phyloP scores from a whole-genome alignment of 805 yeast species.

The Starmera caribaea region DNA sequence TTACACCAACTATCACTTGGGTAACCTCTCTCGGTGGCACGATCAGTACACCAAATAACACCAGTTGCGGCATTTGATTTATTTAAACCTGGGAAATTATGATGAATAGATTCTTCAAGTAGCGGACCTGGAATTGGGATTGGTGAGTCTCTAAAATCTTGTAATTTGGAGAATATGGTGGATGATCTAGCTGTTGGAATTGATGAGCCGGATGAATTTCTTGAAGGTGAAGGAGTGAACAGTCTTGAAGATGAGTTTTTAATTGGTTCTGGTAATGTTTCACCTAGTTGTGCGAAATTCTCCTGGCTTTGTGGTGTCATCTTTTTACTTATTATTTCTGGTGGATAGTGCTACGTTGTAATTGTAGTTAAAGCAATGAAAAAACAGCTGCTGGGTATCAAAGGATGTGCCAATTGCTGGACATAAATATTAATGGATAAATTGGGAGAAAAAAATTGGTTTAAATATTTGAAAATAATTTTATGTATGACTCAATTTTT shows the following conservation, averaged over 20 bases:
- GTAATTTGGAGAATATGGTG: neutral
- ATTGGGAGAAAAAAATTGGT: neutral
- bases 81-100: conserved; percentile 43
- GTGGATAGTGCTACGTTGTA: no score
- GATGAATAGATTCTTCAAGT: conserved; percentile 31
- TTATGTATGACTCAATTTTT: neutral
- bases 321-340: no score
- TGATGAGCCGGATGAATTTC: conserved; percentile 1
- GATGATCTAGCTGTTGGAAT: no score
- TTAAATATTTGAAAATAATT: no score
- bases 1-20: conserved; percentile 40
- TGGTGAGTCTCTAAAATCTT: conserved; percentile 26
- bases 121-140: conserved; percentile 41
- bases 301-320: conserved; percentile 1
- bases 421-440: neutral
- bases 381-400: no score
- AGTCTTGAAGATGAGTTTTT: conserved; percentile 16
- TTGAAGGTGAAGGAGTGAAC: conserved; percentile 6
- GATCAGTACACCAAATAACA: conserved; percentile 55
- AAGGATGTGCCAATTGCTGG: neutral
- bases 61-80: conserved; percentile 52
- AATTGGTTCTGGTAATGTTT: conserved; percentile 18
- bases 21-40: conserved; percentile 49
- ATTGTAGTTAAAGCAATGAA: no score
- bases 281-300: conserved; percentile 15